Base-by-base conservation (phyloP, 2,329 filamentous ascomycete species). In the Colletotrichum tropicicola region DNA sequence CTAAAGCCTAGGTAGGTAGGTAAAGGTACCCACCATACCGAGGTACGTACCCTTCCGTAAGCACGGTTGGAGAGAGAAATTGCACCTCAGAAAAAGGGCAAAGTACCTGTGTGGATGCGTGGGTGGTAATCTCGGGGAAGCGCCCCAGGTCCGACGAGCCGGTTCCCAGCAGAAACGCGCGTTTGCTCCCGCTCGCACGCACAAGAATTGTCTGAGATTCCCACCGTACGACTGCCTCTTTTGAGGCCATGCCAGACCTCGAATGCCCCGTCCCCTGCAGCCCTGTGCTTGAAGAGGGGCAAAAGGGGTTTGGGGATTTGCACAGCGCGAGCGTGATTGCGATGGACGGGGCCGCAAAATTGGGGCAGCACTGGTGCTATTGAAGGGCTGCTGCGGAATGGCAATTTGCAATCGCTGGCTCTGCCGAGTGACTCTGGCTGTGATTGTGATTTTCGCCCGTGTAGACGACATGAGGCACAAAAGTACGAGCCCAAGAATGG, bases 241-340 rank as follows among this genome's bases (percentile, higher is more conserved):
- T n/a, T n/a, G n/a, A n/a, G n/a, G 12, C 32, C 10, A 6, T 41
- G 37, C 15, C 17, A 23, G 21, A 35, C 13, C 32, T 27, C 59
- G 15, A 63, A 55, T 55, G n/a, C 39, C 44, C 27, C 37, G 45
- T 52, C 43, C 48, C 44, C 56, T 48, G 35, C 56, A 65, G 56
- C 56, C 56, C 61, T 65, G 56, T 60, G 57, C 41, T 37, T 7
- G 25, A 37, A 15, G 56, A 65, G 49, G 57, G 43, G 57, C 61
- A 47, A 51, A 61, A 43, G 57, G 43, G 49, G 35, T 15, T 52
- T 37, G 43, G 35, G 21, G 10, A 43, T 37, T 49, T 15, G 27
- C 35, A 52, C 49, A 64, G 23, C 28, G 21, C n/a, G 12, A 28
- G 32, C 45, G 15, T 51, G 21, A 30, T 6, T 17, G n/a, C 17